These are phyloP conservation scores for Candida bentonensis DNA, from an alignment of 805 yeast genomes.

Conservation along the genomic window DNA sequence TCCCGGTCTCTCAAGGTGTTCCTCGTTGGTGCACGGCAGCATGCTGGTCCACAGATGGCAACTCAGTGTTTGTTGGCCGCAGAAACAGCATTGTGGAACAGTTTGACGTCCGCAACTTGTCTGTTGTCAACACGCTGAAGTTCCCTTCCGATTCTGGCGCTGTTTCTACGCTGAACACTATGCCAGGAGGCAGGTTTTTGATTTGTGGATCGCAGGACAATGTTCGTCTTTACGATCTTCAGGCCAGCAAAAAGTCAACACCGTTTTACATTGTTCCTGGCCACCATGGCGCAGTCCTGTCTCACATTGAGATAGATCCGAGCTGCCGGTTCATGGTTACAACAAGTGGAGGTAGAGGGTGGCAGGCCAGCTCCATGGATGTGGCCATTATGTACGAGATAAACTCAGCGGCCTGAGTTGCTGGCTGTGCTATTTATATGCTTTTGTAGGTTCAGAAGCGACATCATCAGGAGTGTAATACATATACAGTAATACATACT, in stretches of 20 bases:
- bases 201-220: slow-evolving; percentile 87
- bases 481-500: background rate
- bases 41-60: slow-evolving; percentile 79
- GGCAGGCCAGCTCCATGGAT: slow-evolving; percentile 77
- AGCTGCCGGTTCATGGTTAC: slow-evolving; percentile 79
- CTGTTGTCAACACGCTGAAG: slow-evolving; percentile 41
- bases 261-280: slow-evolving; percentile 93
- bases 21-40: slow-evolving; percentile 91
- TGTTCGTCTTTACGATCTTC: slow-evolving; percentile 69
- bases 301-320: slow-evolving; percentile 69
- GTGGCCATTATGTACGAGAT: slow-evolving; percentile 74
- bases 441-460: background rate
- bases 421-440: background rate
- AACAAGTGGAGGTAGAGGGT: slow-evolving; percentile 90
- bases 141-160: slow-evolving; percentile 88
- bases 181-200: slow-evolving; percentile 70
- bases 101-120: slow-evolving; percentile 20
- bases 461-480: background rate
- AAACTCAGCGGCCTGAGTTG: slow-evolving; percentile 1
- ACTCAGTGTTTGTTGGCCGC: slow-evolving; percentile 67
- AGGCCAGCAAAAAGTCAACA: slow-evolving; percentile 23
- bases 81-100: slow-evolving; percentile 75
- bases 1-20: slow-evolving; percentile 43
- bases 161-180: slow-evolving; percentile 61
- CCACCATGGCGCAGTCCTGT: slow-evolving; percentile 84